Base-by-base conservation (phyloP, 1,139 yeast species). In the Yamadazyma pseudoaaseri region DNA sequence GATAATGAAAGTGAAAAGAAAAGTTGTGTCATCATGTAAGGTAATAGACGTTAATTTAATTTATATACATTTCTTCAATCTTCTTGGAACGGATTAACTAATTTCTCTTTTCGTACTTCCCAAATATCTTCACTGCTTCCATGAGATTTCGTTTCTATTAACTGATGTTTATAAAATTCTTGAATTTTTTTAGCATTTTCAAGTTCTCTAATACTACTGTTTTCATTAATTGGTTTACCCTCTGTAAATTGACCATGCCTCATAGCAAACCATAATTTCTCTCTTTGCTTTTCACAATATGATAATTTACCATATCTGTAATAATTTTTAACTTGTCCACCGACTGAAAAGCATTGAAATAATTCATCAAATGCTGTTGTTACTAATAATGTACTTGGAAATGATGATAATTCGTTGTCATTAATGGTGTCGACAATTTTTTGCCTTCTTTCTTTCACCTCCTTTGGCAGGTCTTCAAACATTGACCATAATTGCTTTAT, bases 51-150 rank as follows among this genome's bases (percentile, higher is more conserved):
- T 21, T 7, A 16, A 29, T 17, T 20, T 20, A 12, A 13, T 30
- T 17, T 27, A 27, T 36, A 11, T 17, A 31, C 18, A 32, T 5
- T 26, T 14, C 13, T 16, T 18, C 16, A 21, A 26, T 39, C 40
- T 30, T 55, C 54, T 33, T 46, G 47, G 33, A 59, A 60, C 7
- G 65, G 65, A 16, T 45, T 41, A 2, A 38, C 38, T 26, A 65
- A 49, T 14, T 45, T 63, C 41, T 56, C 60, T 24, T 53, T 54
- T 16, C 85, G 62, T 22, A 68, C 62, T 37, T 74, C 75, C 97
- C 97, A 90, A 3, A 87, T 67, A 52, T 85, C 90, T 52, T 89
- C 96, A 29, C 89, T 79, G 45, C 84, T 79, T 6, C 95, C 95
- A 27, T 67, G 60, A 13, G 73, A 67, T 49, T 75, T 70, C 49